These are phyloP conservation scores for Taphrina communis DNA, from an alignment of 1,139 yeast species.

Conservation along the genomic window DNA sequence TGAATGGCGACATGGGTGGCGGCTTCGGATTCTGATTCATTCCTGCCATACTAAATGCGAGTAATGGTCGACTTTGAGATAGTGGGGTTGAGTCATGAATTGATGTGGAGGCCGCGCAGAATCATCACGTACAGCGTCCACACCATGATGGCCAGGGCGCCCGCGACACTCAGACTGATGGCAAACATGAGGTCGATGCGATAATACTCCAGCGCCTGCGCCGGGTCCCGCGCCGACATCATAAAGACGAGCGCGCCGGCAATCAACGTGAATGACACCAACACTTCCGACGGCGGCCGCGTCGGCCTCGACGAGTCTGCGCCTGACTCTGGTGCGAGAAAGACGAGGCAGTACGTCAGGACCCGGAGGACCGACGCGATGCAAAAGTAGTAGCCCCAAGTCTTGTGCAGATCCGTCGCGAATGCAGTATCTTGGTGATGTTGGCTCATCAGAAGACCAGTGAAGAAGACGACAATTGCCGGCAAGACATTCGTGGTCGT, in stretches of 20 bases:
- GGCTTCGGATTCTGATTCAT: not conserved
- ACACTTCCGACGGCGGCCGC: slow-evolving; percentile 82
- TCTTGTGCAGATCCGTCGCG: slow-evolving; percentile 79
- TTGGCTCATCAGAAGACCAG: slow-evolving; percentile 94
- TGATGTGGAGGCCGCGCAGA: slow-evolving; percentile 3
- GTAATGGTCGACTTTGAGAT: too few species aligned
- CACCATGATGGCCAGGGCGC: slow-evolving; percentile 21
- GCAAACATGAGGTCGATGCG: slow-evolving; percentile 91
- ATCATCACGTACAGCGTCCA: slow-evolving; percentile 16
- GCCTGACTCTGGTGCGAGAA: slow-evolving; percentile 58
- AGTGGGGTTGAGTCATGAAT: not conserved
- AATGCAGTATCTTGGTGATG: slow-evolving; percentile 82
- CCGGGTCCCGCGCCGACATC: slow-evolving; percentile 86
- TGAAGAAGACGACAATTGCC: slow-evolving; percentile 89
- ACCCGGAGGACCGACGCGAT: slow-evolving; percentile 79
- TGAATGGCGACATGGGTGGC: not conserved
- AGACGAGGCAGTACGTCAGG: slow-evolving; percentile 66
- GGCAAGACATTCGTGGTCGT: slow-evolving; percentile 79
- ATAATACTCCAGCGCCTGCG: slow-evolving; percentile 80
- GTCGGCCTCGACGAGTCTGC: slow-evolving; percentile 55
- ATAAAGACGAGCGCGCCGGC: slow-evolving; percentile 91
- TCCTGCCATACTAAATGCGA: too few species aligned
- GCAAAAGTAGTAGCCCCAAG: slow-evolving; percentile 87
- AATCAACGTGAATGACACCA: slow-evolving; percentile 75
- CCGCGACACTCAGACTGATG: slow-evolving; percentile 80